Evolutionary conservation across 805 yeast species (phyloP).

Genomic region (Ogataea pilisensis): DNA sequence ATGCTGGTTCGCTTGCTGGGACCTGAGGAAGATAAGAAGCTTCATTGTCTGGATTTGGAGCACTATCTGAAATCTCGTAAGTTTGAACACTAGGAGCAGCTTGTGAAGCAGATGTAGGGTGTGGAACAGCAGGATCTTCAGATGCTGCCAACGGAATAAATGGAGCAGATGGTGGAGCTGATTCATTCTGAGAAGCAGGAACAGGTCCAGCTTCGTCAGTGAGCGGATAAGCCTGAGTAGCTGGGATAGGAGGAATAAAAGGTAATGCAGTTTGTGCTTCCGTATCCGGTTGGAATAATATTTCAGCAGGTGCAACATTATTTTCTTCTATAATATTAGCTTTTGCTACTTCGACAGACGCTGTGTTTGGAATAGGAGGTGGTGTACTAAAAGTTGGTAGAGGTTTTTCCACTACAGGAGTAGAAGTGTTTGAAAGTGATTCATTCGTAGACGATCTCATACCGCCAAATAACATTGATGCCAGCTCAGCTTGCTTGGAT

Average conservation of each 20-base stretch:
- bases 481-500: constrained; percentile 54
- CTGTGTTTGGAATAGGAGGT: constrained; percentile 6
- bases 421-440: constrained; percentile 14
- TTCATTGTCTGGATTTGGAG: no score
- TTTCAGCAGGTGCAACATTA: no score
- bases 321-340: no score
- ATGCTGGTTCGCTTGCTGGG: no score
- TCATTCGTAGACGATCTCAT: constrained; percentile 31
- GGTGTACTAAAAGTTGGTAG: constrained; percentile 8
- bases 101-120: constrained; percentile 1
- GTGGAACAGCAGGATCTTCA: constrained; percentile 18
- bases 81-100: no score
- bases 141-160: constrained; percentile 11
- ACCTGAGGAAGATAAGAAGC: no score
- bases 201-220: no score
- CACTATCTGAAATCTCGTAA: no score
- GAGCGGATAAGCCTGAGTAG: constrained; percentile 17
- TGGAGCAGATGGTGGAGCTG: no score
- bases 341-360: no score
- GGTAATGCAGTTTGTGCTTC: no score
- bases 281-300: no score
- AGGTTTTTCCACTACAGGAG: constrained; percentile 2
- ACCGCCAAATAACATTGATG: constrained; percentile 52
- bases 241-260: constrained; percentile 16
- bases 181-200: constrained; percentile 31